phyloP scores from a whole-genome alignment of 345 rosid species.

The Turritis glabra region DNA sequence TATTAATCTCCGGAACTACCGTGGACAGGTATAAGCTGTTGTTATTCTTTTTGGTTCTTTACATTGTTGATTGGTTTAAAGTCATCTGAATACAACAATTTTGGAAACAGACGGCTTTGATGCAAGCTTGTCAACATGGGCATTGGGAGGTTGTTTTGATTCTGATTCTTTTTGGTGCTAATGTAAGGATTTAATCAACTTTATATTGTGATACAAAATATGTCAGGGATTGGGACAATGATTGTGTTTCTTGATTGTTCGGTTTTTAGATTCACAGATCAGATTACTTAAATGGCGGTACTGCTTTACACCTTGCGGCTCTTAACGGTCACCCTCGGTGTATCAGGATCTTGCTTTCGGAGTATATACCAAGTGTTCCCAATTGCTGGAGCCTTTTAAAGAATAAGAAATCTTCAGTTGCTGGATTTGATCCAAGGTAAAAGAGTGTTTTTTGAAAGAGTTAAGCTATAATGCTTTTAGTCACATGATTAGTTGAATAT shows the following conservation, averaged over 20 bases:
- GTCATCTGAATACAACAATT: background rate
- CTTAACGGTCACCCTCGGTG: constrained; percentile 88
- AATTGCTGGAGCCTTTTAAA: constrained; percentile 54
- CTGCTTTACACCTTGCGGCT: constrained; percentile 94
- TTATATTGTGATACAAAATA: background rate
- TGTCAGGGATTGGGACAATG: constrained; percentile 8
- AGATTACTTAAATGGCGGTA: constrained; percentile 93
- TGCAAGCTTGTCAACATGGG: constrained; percentile 99
- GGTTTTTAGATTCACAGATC: constrained; percentile 74
- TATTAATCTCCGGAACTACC: constrained; percentile 93
- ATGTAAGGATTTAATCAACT: constrained; percentile 51
- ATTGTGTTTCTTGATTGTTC: constrained; percentile 4
- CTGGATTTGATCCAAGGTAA: constrained; percentile 63
- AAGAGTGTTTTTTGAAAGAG: background rate
- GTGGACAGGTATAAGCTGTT: constrained; percentile 77
- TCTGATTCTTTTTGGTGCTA: constrained; percentile 84
- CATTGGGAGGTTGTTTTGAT: constrained; percentile 97
- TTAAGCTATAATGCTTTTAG: background rate
- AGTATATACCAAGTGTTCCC: constrained; percentile 74
- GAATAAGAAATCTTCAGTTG: constrained; percentile 41
- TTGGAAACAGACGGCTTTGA: constrained; percentile 80
- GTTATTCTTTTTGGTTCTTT: background rate
- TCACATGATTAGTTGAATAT: background rate
- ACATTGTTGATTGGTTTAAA: background rate
- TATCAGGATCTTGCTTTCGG: constrained; percentile 85